These are phyloP conservation scores for Scytalidium lignicola DNA, from an alignment of 2,329 filamentous ascomycete genomes.

Conservation along the genomic window DNA sequence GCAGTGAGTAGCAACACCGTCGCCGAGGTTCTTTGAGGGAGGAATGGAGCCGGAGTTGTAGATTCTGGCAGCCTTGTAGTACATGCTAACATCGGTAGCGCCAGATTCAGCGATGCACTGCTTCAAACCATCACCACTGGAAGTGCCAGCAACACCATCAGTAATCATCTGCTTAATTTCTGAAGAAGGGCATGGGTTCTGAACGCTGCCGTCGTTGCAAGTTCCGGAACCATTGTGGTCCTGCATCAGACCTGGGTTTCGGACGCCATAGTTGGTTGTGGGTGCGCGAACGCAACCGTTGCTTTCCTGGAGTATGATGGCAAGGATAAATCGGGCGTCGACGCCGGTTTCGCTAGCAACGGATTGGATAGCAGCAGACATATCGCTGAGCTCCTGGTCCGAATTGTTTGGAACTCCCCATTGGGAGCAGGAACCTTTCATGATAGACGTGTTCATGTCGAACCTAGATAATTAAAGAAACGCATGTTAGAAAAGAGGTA, in stretches of 20 bases:
- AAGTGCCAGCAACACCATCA: constrained; percentile 32
- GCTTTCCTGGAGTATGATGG: constrained; percentile 30
- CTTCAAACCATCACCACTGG: constrained; percentile 29
- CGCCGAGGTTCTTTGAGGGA: constrained; percentile 26
- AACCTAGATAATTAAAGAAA: neutral
- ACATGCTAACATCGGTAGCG: constrained; percentile 21
- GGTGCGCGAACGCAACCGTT: constrained; percentile 22
- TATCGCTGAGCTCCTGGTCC: constrained; percentile 8
- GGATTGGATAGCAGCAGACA: constrained; percentile 7
- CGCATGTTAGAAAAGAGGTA: neutral
- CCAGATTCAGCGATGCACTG: constrained; percentile 26
- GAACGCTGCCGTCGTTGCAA: constrained; percentile 9
- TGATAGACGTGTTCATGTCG: neutral
- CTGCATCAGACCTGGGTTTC: constrained; percentile 24
- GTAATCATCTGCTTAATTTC: constrained; percentile 28
- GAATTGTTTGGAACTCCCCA: constrained; percentile 3
- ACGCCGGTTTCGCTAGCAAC: constrained; percentile 13
- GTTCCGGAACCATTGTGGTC: constrained; percentile 10
- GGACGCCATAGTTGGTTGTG: constrained; percentile 6
- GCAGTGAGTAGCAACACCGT: constrained; percentile 16
- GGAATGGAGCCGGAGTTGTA: constrained; percentile 37
- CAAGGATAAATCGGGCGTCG: constrained; percentile 28
- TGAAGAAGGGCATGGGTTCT: constrained; percentile 7
- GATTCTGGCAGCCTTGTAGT: constrained; percentile 32
- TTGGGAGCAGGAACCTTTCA: neutral